phyloP scores from a whole-genome alignment of 108 stramenopile species.

The Epipyxis sp. region DNA sequence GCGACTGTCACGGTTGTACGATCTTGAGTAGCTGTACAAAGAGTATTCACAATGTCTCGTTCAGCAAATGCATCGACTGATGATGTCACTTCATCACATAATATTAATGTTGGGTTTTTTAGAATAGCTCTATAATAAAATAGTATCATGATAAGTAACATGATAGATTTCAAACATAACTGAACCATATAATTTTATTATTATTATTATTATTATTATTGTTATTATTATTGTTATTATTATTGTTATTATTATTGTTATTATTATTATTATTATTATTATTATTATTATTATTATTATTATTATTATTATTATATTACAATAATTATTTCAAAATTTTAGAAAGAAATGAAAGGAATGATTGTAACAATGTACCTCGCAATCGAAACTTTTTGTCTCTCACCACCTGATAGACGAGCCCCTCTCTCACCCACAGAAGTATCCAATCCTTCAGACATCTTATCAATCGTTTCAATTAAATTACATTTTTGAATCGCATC shows the following conservation, averaged over 20 bases:
- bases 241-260: too few relatives aligned
- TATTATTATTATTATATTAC: too few relatives aligned
- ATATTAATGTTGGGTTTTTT: not conserved
- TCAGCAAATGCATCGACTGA: slow-evolving; percentile 30
- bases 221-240: too few relatives aligned
- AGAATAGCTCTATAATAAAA: slow-evolving; percentile 15
- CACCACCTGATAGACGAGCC: slow-evolving; percentile 37
- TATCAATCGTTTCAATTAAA: not conserved
- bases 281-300: too few relatives aligned
- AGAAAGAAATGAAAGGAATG: too few relatives aligned
- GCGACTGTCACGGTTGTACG: slow-evolving; percentile 16
- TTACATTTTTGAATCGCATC: slow-evolving; percentile 9
- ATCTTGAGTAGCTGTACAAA: not conserved
- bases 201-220: too few relatives aligned
- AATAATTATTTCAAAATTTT: too few relatives aligned
- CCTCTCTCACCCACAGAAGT: slow-evolving; percentile 42
- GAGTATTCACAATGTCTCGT: not conserved
- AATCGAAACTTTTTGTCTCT: slow-evolving; percentile 33
- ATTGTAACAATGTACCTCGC: not conserved
- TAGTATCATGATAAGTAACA: not conserved
- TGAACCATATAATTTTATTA: too few relatives aligned
- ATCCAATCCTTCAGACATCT: slow-evolving; percentile 25
- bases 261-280: too few relatives aligned
- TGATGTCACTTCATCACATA: slow-evolving; percentile 36
- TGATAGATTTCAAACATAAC: too few relatives aligned